phyloP scores from a whole-genome alignment of 208 protist species.

The Trypanosoma vivax region DNA sequence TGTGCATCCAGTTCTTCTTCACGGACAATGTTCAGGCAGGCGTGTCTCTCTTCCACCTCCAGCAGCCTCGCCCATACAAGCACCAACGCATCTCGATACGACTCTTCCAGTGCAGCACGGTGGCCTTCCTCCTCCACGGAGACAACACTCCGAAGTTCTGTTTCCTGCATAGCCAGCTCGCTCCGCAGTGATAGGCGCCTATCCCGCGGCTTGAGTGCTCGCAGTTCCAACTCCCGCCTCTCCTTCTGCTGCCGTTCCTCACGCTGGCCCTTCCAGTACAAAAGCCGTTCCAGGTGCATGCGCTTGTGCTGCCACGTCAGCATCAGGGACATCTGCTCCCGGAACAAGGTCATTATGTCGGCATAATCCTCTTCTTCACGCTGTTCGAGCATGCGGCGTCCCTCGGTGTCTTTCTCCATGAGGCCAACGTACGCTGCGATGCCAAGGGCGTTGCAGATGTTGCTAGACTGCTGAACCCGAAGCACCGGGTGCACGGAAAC shows the following conservation, averaged over 20 bases:
- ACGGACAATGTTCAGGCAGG: conserved; percentile 18
- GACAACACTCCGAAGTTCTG: conserved; percentile 1
- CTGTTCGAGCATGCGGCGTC: conserved; percentile 26
- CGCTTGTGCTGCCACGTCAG: conserved; percentile 52
- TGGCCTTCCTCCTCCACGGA: background rate
- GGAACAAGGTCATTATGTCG: conserved; percentile 23
- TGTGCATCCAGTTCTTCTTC: conserved; percentile 18
- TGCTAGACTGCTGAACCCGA: background rate
- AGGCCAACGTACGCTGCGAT: conserved; percentile 52
- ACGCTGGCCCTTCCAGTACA: conserved; percentile 62
- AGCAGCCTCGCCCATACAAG: background rate
- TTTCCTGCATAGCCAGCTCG: conserved; percentile 2
- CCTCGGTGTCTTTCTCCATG: conserved; percentile 40
- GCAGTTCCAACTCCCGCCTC: conserved; percentile 7
- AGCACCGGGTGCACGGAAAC: background rate
- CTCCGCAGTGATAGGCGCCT: background rate
- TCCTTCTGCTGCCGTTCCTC: conserved; percentile 29
- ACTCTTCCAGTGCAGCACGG: background rate
- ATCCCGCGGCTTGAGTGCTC: background rate
- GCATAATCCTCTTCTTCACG: conserved; percentile 30
- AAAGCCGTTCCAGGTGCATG: conserved; percentile 71
- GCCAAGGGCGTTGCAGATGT: conserved; percentile 48
- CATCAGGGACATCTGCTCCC: conserved; percentile 38
- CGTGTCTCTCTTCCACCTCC: conserved; percentile 8
- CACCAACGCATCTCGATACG: background rate